A percentile compares a stretch with the other conserved stretches of the same genome.
Conservation (phyloP, 108 stramenopile genomes). For the Nannochloropsis oceanica region DNA sequence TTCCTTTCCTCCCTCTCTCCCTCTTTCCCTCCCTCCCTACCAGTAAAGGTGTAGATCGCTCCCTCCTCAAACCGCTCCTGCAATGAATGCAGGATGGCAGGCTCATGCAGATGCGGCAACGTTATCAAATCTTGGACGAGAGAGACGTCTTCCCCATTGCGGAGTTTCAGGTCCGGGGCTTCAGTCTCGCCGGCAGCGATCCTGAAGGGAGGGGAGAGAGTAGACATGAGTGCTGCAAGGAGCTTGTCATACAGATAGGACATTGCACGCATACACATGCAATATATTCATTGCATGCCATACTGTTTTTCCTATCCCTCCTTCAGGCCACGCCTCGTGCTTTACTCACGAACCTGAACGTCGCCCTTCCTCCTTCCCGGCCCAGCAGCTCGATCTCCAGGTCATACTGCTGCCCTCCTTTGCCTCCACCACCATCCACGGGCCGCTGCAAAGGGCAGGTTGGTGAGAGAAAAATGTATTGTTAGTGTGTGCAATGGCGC, state of each 20-base stretch:
- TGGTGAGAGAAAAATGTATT: not conserved
- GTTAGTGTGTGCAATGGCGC: not conserved
- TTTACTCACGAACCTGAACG: not conserved
- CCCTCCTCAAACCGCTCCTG: slow-evolving; percentile 56
- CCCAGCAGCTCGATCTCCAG: not conserved
- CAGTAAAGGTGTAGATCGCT: slow-evolving; percentile 44
- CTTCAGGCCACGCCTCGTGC: not conserved
- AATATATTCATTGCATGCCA: too few relatives aligned
- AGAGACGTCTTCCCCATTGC: slow-evolving; percentile 18
- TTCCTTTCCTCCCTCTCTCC: not conserved
- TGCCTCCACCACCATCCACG: not conserved
- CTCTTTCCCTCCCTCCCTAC: not conserved
- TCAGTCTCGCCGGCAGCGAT: slow-evolving; percentile 7
- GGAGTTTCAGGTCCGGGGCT: slow-evolving; percentile 35
- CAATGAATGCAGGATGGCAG: slow-evolving; percentile 86
- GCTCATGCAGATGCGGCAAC: slow-evolving; percentile 93
- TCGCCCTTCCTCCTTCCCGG: not conserved
- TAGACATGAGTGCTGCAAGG: not conserved
- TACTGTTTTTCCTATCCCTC: not conserved
- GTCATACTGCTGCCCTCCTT: not conserved
- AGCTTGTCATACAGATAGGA: not conserved
- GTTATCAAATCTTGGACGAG: slow-evolving; percentile 68
- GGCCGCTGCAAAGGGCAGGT: not conserved
- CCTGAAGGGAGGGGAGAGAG: not conserved
- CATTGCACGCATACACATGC: not conserved